A percentile compares a stretch with the other conserved stretches of the same genome.
These are phyloP conservation scores for Globisporangium carolinianum DNA, from an alignment of 352 stramenopile species.

Conservation along the genomic window DNA sequence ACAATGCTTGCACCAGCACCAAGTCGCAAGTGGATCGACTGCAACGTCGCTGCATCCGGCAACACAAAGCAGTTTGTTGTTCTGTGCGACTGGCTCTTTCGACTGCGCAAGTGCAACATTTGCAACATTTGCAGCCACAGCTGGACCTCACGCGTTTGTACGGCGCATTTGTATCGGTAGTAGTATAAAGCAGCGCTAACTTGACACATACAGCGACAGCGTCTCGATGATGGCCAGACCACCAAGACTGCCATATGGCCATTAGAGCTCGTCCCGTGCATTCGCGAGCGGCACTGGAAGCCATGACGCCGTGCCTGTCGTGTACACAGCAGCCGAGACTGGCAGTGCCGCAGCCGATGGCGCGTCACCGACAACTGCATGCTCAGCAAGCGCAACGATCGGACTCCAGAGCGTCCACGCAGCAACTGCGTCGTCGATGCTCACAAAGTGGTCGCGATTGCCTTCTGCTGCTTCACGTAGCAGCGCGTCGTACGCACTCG, in stretches of 20 bases:
- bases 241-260: no score
- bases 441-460: conserved; percentile 28
- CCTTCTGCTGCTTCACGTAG: conserved; percentile 17
- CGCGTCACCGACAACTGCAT: not conserved
- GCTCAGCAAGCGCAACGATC: conserved; percentile 27
- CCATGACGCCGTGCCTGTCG: not conserved
- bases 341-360: no score
- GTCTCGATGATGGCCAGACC: no score
- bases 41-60: conserved; percentile 7
- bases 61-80: conserved; percentile 29
- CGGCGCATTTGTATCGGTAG: conserved; percentile 5
- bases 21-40: conserved; percentile 27
- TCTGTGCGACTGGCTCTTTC: conserved; percentile 46
- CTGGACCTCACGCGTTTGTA: conserved; percentile 49
- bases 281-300: no score
- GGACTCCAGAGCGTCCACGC: conserved; percentile 61
- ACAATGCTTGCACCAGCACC: conserved; percentile 25
- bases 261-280: no score
- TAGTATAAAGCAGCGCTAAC: no score
- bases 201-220: no score
- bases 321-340: not conserved
- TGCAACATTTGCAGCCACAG: conserved; percentile 25
- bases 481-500: conserved; percentile 29
- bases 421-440: conserved; percentile 52
- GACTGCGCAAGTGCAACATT: conserved; percentile 31